phyloP scores from a whole-genome alignment of 1,284 basidiomycete species.

The Trametes pubescens region DNA sequence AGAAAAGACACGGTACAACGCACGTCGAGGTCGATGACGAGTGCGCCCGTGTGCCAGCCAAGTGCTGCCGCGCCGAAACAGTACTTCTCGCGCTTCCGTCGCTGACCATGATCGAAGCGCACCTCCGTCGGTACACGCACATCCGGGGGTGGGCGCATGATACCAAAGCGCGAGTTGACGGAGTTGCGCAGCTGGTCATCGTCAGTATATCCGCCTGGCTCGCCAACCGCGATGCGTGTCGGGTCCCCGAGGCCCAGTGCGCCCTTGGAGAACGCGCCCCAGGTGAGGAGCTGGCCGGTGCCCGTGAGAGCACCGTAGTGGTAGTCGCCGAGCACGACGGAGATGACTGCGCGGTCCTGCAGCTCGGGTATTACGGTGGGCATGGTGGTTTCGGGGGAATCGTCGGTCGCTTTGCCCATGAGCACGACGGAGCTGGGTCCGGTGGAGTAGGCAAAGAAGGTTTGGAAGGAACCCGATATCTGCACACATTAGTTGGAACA shows the following conservation, averaged over 20 bases:
- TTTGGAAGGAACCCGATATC: conserved; percentile 86
- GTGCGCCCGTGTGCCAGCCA: conserved; percentile 89
- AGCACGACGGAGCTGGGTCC: conserved; percentile 71
- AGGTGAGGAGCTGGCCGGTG: conserved; percentile 80
- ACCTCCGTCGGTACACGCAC: conserved; percentile 74
- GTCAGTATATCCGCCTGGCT: conserved; percentile 66
- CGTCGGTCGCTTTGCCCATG: conserved; percentile 60
- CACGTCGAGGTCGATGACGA: conserved; percentile 83
- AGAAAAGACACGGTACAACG: conserved; percentile 6
- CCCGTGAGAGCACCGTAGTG: conserved; percentile 87
- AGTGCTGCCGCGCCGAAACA: conserved; percentile 82
- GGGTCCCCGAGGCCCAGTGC: conserved; percentile 88
- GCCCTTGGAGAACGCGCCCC: conserved; percentile 83
- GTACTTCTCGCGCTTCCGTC: conserved; percentile 63
- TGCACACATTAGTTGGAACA: conserved; percentile 45
- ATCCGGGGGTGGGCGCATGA: conserved; percentile 48
- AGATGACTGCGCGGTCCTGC: conserved; percentile 80
- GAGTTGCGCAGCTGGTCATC: conserved; percentile 48
- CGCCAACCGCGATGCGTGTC: conserved; percentile 53
- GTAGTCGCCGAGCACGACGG: conserved; percentile 89
- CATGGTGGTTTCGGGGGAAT: conserved; percentile 38
- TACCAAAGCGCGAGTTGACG: conserved; percentile 37
- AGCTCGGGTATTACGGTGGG: conserved; percentile 75
- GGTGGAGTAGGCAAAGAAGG: conserved; percentile 85
- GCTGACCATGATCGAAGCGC: conserved; percentile 66